Evolutionary conservation across 345 rosid genomes (phyloP).

Genomic region (Bruguiera gymnorhiza): DNA sequence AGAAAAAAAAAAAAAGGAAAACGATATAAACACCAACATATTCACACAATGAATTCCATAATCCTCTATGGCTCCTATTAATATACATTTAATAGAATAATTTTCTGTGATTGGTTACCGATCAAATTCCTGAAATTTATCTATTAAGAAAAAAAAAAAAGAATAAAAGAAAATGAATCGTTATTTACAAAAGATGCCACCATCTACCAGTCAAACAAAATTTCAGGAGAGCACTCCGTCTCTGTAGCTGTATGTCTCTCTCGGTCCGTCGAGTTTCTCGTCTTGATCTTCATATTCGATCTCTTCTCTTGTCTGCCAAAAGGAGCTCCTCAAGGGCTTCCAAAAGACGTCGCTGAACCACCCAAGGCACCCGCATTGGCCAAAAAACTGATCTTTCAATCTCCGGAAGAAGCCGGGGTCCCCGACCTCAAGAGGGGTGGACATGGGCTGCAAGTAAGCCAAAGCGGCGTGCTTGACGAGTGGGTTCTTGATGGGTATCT

Average conservation of each 20-base stretch:
- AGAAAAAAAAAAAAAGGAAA: too few relatives aligned
- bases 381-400: slow-evolving; percentile 22
- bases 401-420: slow-evolving; percentile 31
- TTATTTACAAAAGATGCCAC: background rate
- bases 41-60: too few relatives aligned
- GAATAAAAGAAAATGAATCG: background rate
- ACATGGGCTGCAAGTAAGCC: slow-evolving; percentile 65
- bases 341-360: slow-evolving; percentile 36
- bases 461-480: slow-evolving; percentile 61
- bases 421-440: slow-evolving; percentile 32
- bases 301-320: slow-evolving; percentile 14
- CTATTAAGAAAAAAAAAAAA: background rate
- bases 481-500: slow-evolving; percentile 56
- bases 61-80: too few relatives aligned
- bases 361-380: slow-evolving; percentile 35
- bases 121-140: too few relatives aligned
- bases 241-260: background rate
- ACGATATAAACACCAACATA: too few relatives aligned
- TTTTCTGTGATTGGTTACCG: too few relatives aligned
- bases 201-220: slow-evolving; percentile 38
- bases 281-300: slow-evolving; percentile 18
- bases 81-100: too few relatives aligned
- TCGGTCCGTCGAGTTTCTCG: slow-evolving; percentile 24
- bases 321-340: slow-evolving; percentile 14
- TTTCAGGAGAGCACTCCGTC: background rate